Percentiles rank a stretch among this genome's conserved stretches.
Evolutionary conservation across 2,329 filamentous ascomycete genomes (phyloP).

Genomic region (Fusarium tricinctum): DNA sequence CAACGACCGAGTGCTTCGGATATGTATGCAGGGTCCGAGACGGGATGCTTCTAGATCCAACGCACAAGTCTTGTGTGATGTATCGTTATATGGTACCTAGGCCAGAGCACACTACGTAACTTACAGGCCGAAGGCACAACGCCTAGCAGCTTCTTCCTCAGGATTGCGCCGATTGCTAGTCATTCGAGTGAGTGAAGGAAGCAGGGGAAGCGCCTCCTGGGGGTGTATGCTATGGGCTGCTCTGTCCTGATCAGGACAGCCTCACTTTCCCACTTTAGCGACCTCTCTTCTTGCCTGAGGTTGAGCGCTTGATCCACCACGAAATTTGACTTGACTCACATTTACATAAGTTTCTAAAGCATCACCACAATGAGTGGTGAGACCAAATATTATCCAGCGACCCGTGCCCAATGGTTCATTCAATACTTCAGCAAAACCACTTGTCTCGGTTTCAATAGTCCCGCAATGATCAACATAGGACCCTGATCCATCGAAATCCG

Average conservation of each 20-base stretch:
- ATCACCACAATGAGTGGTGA: constrained; percentile 28
- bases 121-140: constrained; percentile 1
- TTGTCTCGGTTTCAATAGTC: constrained; percentile 16
- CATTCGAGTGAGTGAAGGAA: constrained; percentile 17
- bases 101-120: neutral
- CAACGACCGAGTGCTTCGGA: constrained; percentile 8
- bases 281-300: constrained; percentile 1
- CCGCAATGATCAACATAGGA: constrained; percentile 20
- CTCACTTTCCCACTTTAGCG: constrained; percentile 10
- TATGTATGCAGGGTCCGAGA: constrained; percentile 26
- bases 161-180: constrained; percentile 23
- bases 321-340: constrained; percentile 18
- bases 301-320: constrained; percentile 7
- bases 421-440: constrained; percentile 7
- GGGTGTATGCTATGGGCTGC: constrained; percentile 10
- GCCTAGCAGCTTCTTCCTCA: constrained; percentile 8
- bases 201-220: constrained; percentile 13
- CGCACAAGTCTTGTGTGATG: constrained; percentile 7
- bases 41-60: constrained; percentile 24
- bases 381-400: constrained; percentile 15
- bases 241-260: constrained; percentile 7
- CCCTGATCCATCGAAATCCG: constrained; percentile 8
- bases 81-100: neutral
- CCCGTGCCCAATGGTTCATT: constrained; percentile 24
- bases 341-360: constrained; percentile 12